phyloP scores from a whole-genome alignment of 768 basidiomycete species.

The Solioccasus polychromus region DNA sequence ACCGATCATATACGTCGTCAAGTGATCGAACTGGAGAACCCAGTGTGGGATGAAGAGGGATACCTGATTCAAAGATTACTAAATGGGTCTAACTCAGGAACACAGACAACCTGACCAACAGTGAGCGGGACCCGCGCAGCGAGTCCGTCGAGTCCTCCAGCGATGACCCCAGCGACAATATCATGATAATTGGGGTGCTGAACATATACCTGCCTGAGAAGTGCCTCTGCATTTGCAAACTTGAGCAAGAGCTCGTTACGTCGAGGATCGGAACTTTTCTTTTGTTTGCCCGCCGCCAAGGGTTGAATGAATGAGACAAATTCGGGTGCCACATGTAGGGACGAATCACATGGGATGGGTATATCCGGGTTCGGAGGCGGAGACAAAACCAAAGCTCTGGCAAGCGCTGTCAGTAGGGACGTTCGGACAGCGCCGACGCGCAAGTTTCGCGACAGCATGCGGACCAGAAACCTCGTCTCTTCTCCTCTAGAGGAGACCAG shows the following conservation, averaged over 20 bases:
- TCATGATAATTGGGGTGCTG: slow-evolving; percentile 76
- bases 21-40: slow-evolving; percentile 86
- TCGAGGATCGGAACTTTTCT: slow-evolving; percentile 28
- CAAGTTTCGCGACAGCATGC: slow-evolving; percentile 70
- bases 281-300: slow-evolving; percentile 22
- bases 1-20: slow-evolving; percentile 73
- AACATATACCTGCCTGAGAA: slow-evolving; percentile 71
- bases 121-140: slow-evolving; percentile 59
- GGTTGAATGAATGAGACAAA: slow-evolving; percentile 19
- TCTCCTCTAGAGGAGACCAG: slow-evolving; percentile 85
- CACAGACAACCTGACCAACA: slow-evolving; percentile 51
- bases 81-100: slow-evolving; percentile 7
- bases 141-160: slow-evolving; percentile 59
- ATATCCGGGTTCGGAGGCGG: slow-evolving; percentile 32
- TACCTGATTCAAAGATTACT: slow-evolving; percentile 43
- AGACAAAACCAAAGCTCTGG: slow-evolving; percentile 71
- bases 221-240: slow-evolving; percentile 56
- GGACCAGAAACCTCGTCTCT: slow-evolving; percentile 79
- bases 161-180: slow-evolving; percentile 58
- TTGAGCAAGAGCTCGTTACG: slow-evolving; percentile 38
- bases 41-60: slow-evolving; percentile 82
- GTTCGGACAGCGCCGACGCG: slow-evolving; percentile 88
- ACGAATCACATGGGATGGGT: slow-evolving; percentile 20
- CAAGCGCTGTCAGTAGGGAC: slow-evolving; percentile 76
- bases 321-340: slow-evolving; percentile 26